phyloP scores from a whole-genome alignment of 2,329 filamentous ascomycete genomes.

The Mycosphaerelloides madeirae region DNA sequence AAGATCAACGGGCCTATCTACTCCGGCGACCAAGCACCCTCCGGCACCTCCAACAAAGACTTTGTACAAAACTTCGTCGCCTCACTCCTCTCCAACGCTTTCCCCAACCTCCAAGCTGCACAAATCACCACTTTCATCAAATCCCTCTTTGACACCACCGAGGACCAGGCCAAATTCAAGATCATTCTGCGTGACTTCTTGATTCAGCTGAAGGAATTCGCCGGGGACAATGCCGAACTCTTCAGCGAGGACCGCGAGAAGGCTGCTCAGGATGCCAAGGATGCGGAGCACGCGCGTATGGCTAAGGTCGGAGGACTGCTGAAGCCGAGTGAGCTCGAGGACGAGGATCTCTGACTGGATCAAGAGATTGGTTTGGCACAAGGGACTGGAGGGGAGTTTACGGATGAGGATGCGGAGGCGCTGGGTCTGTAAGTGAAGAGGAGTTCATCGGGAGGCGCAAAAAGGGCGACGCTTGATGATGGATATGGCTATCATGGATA shows the following conservation, averaged over 20 bases:
- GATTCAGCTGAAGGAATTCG: constrained; percentile 94
- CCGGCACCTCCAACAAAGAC: constrained; percentile 82
- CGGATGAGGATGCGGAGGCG: constrained; percentile 5
- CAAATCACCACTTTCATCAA: constrained; percentile 91
- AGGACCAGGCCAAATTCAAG: constrained; percentile 90
- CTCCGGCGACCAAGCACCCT: constrained; percentile 71
- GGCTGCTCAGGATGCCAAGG: constrained; percentile 77
- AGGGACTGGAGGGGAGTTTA: constrained; percentile 5
- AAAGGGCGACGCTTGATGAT: no score
- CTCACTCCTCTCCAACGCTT: constrained; percentile 79
- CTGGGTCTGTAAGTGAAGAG: constrained; percentile 5
- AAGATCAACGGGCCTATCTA: constrained; percentile 95
- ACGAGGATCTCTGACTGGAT: constrained; percentile 76
- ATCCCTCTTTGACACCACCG: constrained; percentile 81
- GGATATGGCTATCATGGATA: no score
- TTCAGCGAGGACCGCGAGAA: constrained; percentile 94
- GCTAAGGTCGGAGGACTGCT: constrained; percentile 93
- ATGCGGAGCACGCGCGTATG: constrained; percentile 82
- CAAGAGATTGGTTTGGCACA: constrained; percentile 33
- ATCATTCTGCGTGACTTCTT: constrained; percentile 93
- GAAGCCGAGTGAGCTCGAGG: constrained; percentile 94
- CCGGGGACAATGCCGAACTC: constrained; percentile 89
- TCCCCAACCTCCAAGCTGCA: constrained; percentile 75
- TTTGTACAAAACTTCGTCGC: constrained; percentile 87
- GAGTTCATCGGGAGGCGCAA: background rate